Evolutionary conservation across 305 asterid species (phyloP).

Genomic region (Solanum hybrid): DNA sequence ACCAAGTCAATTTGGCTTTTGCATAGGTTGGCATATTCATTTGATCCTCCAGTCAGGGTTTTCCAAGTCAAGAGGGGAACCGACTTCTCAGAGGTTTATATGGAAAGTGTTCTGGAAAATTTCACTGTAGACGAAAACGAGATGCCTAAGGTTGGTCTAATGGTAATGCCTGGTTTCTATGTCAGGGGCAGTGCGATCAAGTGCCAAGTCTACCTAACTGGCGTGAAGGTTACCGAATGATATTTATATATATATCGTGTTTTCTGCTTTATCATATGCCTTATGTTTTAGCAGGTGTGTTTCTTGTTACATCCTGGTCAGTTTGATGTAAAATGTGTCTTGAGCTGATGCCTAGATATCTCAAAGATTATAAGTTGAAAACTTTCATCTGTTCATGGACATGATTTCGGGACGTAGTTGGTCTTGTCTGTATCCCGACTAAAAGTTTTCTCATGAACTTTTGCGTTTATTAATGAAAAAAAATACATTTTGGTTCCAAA

Average conservation of each 20-base stretch:
- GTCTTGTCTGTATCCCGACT: not conserved
- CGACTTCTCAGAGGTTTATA: constrained; percentile 85
- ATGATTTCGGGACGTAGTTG: not conserved
- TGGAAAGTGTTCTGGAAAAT: constrained; percentile 81
- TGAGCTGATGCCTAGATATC: not conserved
- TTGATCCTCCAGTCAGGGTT: constrained; percentile 68
- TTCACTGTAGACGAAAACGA: constrained; percentile 45
- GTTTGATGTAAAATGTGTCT: constrained; percentile 9
- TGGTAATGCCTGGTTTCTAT: constrained; percentile 99
- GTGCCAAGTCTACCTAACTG: constrained; percentile 81
- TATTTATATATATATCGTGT: constrained; percentile 17
- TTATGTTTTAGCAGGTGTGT: not conserved
- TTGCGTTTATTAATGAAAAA: not conserved
- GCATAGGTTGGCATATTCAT: constrained; percentile 78
- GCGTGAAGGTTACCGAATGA: constrained; percentile 59
- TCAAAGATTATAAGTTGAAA: not conserved
- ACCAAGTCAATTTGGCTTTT: constrained; percentile 88
- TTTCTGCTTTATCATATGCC: constrained; percentile 12
- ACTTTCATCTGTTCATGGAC: not conserved
- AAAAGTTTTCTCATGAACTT: not conserved
- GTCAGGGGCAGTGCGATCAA: constrained; percentile 77
- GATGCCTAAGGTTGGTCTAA: constrained; percentile 77
- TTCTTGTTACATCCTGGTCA: not conserved
- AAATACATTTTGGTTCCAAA: not conserved
- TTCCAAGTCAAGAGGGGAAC: constrained; percentile 73